Evolutionary conservation across 441 rosid species (phyloP), one percentile per base, ranked within the genome.

Genomic region (Erodium chrysanthum): DNA sequence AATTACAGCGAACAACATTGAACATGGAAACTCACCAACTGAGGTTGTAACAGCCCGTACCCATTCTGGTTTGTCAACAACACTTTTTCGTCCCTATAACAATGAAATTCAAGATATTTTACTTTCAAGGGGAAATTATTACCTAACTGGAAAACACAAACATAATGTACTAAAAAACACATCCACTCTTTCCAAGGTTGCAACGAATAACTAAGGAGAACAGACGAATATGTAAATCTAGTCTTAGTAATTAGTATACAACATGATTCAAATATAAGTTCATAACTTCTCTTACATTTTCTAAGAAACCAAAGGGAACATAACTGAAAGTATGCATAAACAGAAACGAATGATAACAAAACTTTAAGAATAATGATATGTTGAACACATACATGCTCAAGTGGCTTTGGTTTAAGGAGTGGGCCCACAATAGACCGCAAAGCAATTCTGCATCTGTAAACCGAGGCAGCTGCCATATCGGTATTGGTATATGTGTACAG

Each of bases 1-100:
- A 66, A 48, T n/a, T 48, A 48, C 17, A 48, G 9, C 33, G 11
- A 18, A 60, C 17, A 27, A 64, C 8, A 7, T 46, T 6, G 42
- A 35, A 46, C 14, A 61, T 59, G 11, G 70, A 46, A 23, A 69
- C 67, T 69, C 76, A 86, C 89, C 89, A 6, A 50, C 64, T 11
- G 78, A 64, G 12, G 87, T 81, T 6, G 84, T 60, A 65, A 84
- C 63, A 68, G 82, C 70, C 72, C 81, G 78, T 66, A 58, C 75
- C 42, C 71, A 73, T 63, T 74, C 73, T 44, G 37, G n/a, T 18
- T 79, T 74, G 15, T 52, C 67, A 11, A 60, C 75, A 22, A 72
- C 63, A 68, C 75, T 77, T 70, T 59, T 74, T 75, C 35, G 69
- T 52, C 74, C 79, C 96, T 87, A 73, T 33, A 74, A 20, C 68